Evolutionary conservation across 768 basidiomycete species (phyloP), one percentile per base, ranked within the genome.

Genomic region (Lepiota subincarnata): DNA sequence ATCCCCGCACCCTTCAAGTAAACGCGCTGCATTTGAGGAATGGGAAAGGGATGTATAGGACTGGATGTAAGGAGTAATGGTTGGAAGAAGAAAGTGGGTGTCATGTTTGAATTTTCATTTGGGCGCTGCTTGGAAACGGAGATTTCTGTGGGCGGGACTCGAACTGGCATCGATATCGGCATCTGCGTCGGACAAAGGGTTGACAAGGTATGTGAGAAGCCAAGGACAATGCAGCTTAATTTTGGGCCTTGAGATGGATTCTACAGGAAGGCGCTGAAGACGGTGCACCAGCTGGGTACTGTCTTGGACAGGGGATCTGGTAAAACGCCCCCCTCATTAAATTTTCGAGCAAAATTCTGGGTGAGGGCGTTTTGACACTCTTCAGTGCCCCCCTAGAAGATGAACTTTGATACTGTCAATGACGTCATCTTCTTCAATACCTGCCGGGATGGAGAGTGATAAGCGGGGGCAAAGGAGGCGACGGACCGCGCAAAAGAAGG

Each of bases 291-390:
- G 46, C 94, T 88, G 0, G 95, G 95, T 0, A 98, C 77, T 0
- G 94, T 96, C 64, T 96, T 98, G 1, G 89, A 89, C 1, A 98
- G 75, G 0, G 95, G 92, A 58, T 98, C 96, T 1, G 96, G 96
- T 44, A n/a, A 96, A 85, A 12, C 92, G 83, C 71, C 98, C 98
- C 7, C 96, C 96, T 75, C 0, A 96, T 97, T 0, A 94, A 97
- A 64, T 98, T 96, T 7, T 97, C 92, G 1, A 98, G 70, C 35
- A 97, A 71, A 34, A 95, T 67, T 0, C 93, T 95, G 47, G 1
- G 16, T 13, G 13, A 45, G 40, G 37, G 44, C 40, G 22, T n/a
- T 28, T 41, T 49, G 61, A 19, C 19, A 53, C 18, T 10, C 16
- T 45, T 20, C 2, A 35, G 6, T 22, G 45, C 50, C 5, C 48